Base-by-base conservation (phyloP, 129 eudicot species). In the Pittosporum tobira region DNA sequence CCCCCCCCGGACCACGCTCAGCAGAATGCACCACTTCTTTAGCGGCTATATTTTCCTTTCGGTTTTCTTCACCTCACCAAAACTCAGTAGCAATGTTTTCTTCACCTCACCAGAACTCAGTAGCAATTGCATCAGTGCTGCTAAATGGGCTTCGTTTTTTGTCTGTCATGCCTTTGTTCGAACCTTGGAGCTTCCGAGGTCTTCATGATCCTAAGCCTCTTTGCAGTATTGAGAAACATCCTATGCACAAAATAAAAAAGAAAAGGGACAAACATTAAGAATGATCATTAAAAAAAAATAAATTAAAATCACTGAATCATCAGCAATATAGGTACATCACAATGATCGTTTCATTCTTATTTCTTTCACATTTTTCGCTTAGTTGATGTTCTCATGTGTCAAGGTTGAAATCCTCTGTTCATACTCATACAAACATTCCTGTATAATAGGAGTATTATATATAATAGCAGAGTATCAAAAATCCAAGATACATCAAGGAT, bases 191-290 rank as follows among this genome's bases (percentile, higher is more conserved):
- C 84, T 56, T 88, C 96, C 1, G 96, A 84, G 30, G 85, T 82
- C 63, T 75, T 83, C 96, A 88, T 88, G 78, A 88, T 88, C 60
- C 94, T 67, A 61, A 88, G 88, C 70, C 96, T 75, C 69, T 76
- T 88, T 64, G 83, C 95, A 0, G 94, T 81, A 72, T 70, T 62
- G 45, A 84, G 59, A 64, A 88, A 88, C 96, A 88, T 84, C 81
- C 96, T 88, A 68, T 14, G 49, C 21, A 51, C n/a, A 3, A 48
- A 42, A 13, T 38, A 68, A 54, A 34, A 63, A 61, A 3, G 23
- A 46, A 19, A 40, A 12, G 34, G 55, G n/a, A 15, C 38, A 49
- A 49, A n/a, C n/a, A n/a, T n/a, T n/a, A n/a, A n/a, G n/a, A n/a
- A n/a, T n/a, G n/a, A n/a, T n/a, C n/a, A n/a, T n/a, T n/a, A n/a